phyloP scores from a whole-genome alignment of 2,329 filamentous ascomycete species.

The Aspergillus novofumigatus region DNA sequence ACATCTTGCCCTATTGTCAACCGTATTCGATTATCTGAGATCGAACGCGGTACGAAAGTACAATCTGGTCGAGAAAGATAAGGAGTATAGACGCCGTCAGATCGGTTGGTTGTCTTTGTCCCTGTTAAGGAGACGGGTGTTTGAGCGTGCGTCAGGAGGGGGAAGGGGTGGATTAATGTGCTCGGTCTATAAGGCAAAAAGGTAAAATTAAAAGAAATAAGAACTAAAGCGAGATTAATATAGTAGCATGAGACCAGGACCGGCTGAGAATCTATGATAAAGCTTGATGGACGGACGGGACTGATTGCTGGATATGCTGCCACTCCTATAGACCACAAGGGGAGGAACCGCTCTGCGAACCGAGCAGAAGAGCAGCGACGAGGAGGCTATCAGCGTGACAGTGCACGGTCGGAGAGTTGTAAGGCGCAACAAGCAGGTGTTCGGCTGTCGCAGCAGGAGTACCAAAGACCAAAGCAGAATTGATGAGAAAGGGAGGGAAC shows the following conservation, averaged over 20 bases:
- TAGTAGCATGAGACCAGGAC: conserved; percentile 22
- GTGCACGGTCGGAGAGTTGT: neutral
- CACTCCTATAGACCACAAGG: neutral
- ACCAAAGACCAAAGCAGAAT: neutral
- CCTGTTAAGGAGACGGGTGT: conserved; percentile 1
- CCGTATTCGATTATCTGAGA: neutral
- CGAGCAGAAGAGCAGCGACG: neutral
- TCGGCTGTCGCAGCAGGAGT: conserved; percentile 3
- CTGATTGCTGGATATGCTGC: neutral
- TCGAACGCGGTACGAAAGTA: neutral
- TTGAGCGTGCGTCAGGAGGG: conserved; percentile 4
- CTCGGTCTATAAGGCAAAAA: conserved; percentile 8
- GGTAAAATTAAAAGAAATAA: conserved; percentile 10
- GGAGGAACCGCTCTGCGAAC: neutral
- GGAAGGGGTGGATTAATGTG: conserved; percentile 6
- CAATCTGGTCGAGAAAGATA: neutral
- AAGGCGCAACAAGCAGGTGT: neutral
- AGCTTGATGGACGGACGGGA: conserved; percentile 1
- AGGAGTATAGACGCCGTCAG: conserved; percentile 2
- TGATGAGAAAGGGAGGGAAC: neutral
- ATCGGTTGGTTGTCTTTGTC: neutral
- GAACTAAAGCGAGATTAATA: neutral
- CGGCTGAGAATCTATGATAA: conserved; percentile 23
- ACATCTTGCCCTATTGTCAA: conserved; percentile 30
- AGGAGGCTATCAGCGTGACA: neutral